phyloP scores from a whole-genome alignment of 108 stramenopile genomes.

The Cyclostephanos tholiformis region DNA sequence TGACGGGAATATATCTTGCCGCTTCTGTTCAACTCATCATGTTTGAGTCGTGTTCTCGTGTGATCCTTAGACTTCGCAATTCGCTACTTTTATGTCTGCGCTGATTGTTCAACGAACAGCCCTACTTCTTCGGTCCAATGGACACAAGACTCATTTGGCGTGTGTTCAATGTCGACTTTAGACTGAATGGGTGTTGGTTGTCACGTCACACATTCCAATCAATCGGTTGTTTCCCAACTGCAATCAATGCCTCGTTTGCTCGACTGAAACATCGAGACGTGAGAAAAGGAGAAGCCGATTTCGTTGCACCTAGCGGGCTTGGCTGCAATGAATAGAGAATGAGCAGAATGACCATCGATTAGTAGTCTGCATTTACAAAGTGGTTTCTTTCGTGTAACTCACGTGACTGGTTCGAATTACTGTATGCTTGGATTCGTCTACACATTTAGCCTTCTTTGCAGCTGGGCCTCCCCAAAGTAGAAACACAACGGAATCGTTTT shows the following conservation, averaged over 20 bases:
- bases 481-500: slow-evolving; percentile 80
- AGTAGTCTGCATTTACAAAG: too few relatives aligned
- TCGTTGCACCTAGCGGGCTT: slow-evolving; percentile 77
- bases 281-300: slow-evolving; percentile 79
- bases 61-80: too few relatives aligned
- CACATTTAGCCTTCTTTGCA: slow-evolving; percentile 60
- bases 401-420: slow-evolving; percentile 73
- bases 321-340: not conserved
- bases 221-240: slow-evolving; percentile 63
- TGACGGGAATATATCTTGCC: too few relatives aligned
- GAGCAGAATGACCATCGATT: not conserved
- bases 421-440: slow-evolving; percentile 56
- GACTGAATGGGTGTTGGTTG: too few relatives aligned
- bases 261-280: slow-evolving; percentile 76
- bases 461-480: slow-evolving; percentile 99
- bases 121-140: too few relatives aligned
- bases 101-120: too few relatives aligned
- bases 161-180: too few relatives aligned
- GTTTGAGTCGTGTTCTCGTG: too few relatives aligned
- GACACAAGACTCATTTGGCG: too few relatives aligned
- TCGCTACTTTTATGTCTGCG: too few relatives aligned
- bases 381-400: too few relatives aligned
- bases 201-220: slow-evolving; percentile 76
- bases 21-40: too few relatives aligned
- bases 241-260: slow-evolving; percentile 62